Conservation (phyloP, 176 grass and related monocot genomes). For the Phoenix dactylifera region DNA sequence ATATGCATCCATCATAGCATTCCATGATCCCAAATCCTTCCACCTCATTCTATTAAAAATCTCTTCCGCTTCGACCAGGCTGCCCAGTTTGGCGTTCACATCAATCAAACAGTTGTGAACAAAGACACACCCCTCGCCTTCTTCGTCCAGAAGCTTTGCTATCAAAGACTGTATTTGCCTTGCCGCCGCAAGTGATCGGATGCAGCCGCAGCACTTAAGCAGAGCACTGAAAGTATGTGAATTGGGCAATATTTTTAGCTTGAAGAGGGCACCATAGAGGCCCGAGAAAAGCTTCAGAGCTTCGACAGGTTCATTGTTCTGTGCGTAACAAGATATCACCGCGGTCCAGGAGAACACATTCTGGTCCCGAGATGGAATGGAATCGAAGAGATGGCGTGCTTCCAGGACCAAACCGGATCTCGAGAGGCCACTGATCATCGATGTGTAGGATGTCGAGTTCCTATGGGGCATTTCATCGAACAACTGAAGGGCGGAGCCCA, state of each 20-base stretch:
- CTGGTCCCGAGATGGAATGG: slow-evolving; percentile 18
- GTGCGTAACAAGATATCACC: slow-evolving; percentile 42
- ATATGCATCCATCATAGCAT: slow-evolving; percentile 47
- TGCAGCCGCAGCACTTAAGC: slow-evolving; percentile 32
- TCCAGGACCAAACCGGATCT: slow-evolving; percentile 1
- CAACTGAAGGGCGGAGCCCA: slow-evolving; percentile 23
- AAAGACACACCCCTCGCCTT: slow-evolving; percentile 12
- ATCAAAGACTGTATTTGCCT: slow-evolving; percentile 29
- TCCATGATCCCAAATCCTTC: slow-evolving; percentile 48
- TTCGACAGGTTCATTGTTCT: slow-evolving; percentile 24
- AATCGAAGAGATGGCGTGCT: slow-evolving; percentile 34
- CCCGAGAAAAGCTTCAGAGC: slow-evolving; percentile 27
- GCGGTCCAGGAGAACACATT: slow-evolving; percentile 51
- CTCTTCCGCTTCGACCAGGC: slow-evolving; percentile 27
- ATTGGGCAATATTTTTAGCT: slow-evolving; percentile 24
- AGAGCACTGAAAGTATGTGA: slow-evolving; percentile 32
- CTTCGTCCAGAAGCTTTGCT: slow-evolving; percentile 33
- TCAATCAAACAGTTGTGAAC: slow-evolving; percentile 49
- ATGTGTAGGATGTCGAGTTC: slow-evolving; percentile 48
- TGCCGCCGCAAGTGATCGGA: slow-evolving; percentile 18
- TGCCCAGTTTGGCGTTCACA: slow-evolving; percentile 30
- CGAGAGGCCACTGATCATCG: slow-evolving; percentile 39
- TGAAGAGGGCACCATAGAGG: slow-evolving; percentile 34
- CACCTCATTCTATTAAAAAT: slow-evolving; percentile 25
- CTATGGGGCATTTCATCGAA: slow-evolving; percentile 37